Conservation (phyloP, 371 early-diverging fungal species). For the Cokeromyces recurvatus region DNA sequence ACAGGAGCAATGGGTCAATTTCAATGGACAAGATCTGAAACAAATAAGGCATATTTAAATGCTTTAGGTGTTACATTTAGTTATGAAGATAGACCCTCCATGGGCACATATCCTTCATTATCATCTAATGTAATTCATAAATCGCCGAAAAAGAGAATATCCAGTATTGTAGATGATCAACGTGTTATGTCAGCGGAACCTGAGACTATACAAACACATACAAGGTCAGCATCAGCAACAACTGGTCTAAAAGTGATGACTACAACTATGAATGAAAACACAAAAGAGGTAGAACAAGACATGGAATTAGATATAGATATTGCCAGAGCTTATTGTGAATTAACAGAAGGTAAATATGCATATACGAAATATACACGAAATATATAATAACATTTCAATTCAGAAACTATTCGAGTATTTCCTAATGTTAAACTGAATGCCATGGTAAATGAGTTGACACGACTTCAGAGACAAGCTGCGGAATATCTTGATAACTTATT, state of each 20-base stretch:
- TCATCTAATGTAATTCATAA: not conserved
- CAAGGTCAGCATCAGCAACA: conserved; percentile 17
- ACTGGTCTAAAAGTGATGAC: conserved; percentile 11
- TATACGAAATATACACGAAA: not conserved
- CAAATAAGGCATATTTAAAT: conserved; percentile 39
- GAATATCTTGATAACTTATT: conserved; percentile 66
- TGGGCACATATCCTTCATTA: not conserved
- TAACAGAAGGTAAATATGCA: conserved; percentile 38
- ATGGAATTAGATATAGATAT: conserved; percentile 47
- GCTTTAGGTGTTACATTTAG: conserved; percentile 45
- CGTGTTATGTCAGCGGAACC: not conserved
- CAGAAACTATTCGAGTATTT: conserved; percentile 58
- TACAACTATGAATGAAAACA: conserved; percentile 13
- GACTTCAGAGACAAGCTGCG: conserved; percentile 56
- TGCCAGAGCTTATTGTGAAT: conserved; percentile 48
- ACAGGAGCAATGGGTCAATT: conserved; percentile 49
- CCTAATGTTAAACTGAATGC: conserved; percentile 54
- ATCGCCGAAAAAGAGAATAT: conserved; percentile 10
- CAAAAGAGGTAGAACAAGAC: conserved; percentile 31
- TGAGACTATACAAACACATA: not conserved
- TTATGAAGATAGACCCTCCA: conserved; percentile 5
- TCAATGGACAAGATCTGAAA: conserved; percentile 51
- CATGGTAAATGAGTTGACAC: conserved; percentile 46
- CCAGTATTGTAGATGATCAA: conserved; percentile 1
- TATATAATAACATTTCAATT: not conserved